phyloP scores from a whole-genome alignment of 352 stramenopile genomes.

The Pythium rishiriense region DNA sequence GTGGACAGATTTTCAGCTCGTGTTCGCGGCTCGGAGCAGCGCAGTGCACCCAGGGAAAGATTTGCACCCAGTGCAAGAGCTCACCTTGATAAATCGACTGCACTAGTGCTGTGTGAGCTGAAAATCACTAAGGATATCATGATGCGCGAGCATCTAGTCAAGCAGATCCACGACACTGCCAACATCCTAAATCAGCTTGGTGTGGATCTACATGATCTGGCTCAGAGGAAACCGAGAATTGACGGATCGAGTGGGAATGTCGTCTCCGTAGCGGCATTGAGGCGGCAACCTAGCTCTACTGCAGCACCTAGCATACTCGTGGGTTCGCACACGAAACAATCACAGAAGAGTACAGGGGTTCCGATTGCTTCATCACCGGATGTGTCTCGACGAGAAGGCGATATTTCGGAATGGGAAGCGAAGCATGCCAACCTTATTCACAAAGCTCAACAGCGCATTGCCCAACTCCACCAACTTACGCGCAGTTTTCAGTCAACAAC shows the following conservation, averaged over 20 bases:
- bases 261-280: background rate
- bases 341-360: background rate
- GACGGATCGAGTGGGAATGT: background rate
- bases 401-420: constrained; percentile 1
- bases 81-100: constrained; percentile 20
- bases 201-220: constrained; percentile 32
- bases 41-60: background rate
- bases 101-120: constrained; percentile 49
- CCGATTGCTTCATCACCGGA: background rate
- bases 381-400: background rate
- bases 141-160: constrained; percentile 52
- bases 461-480: constrained; percentile 38
- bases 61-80: background rate
- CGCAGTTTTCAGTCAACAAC: constrained; percentile 32
- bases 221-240: constrained; percentile 2
- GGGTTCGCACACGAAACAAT: background rate
- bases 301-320: background rate
- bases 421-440: background rate
- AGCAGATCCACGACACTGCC: constrained; percentile 39
- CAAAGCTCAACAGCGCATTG: constrained; percentile 30
- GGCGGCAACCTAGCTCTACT: constrained; percentile 1
- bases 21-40: no score
- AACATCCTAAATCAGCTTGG: constrained; percentile 31
- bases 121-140: constrained; percentile 60
- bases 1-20: background rate